These are phyloP conservation scores for Venturia asperata DNA, from an alignment of 2,329 filamentous ascomycete species.

Conservation along the genomic window DNA sequence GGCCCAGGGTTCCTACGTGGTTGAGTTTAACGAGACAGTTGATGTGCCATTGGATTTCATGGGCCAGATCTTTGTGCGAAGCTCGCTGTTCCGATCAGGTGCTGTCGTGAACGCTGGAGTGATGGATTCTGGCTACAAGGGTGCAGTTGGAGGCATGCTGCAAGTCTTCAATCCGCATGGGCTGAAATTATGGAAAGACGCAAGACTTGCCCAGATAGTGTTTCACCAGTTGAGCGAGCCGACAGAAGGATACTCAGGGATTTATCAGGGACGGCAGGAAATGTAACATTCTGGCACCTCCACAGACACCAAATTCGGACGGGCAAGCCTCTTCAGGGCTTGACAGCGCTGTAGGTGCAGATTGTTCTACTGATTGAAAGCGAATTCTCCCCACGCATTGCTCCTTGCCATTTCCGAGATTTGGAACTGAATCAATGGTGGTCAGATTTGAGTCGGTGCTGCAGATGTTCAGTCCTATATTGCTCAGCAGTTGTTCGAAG, in stretches of 20 bases:
- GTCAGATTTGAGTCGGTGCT: too few species aligned
- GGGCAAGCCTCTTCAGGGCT: neutral
- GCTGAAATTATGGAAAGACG: slow-evolving; percentile 30
- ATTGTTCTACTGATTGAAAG: too few species aligned
- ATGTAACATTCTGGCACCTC: neutral
- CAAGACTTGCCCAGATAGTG: slow-evolving; percentile 37
- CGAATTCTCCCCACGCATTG: too few species aligned
- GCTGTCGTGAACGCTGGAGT: slow-evolving; percentile 34
- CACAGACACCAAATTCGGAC: neutral
- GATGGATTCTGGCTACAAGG: slow-evolving; percentile 39
- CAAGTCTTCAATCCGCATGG: slow-evolving; percentile 34
- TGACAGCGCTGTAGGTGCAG: neutral
- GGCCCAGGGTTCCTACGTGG: slow-evolving; percentile 30
- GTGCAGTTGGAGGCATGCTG: slow-evolving; percentile 35
- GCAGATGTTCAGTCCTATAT: too few species aligned
- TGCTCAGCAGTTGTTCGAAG: too few species aligned
- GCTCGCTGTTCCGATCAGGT: slow-evolving; percentile 38
- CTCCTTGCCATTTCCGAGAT: too few species aligned
- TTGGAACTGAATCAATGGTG: too few species aligned
- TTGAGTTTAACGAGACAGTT: slow-evolving; percentile 39
- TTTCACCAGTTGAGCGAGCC: slow-evolving; percentile 33
- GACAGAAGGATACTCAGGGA: slow-evolving; percentile 34
- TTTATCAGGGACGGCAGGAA: slow-evolving; percentile 30
- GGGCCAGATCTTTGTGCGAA: slow-evolving; percentile 34
- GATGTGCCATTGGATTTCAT: slow-evolving; percentile 35